phyloP scores from a whole-genome alignment of 2,329 filamentous ascomycete species.

The Talaromyces sp. region DNA sequence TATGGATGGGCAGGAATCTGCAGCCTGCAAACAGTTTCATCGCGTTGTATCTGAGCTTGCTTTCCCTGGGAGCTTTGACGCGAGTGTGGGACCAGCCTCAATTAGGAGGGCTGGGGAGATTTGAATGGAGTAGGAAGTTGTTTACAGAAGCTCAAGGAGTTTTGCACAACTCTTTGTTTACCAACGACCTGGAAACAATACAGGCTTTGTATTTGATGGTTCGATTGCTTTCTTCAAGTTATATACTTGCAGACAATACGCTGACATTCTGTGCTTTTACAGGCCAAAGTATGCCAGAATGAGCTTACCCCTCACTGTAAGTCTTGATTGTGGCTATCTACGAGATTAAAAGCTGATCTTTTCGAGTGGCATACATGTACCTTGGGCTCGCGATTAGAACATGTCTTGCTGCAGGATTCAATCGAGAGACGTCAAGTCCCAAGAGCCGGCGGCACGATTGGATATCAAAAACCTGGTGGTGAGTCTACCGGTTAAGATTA shows the following conservation, averaged over 20 bases:
- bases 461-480: conserved; percentile 46
- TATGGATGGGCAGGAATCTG: conserved; percentile 34
- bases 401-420: conserved; percentile 45
- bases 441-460: conserved; percentile 31
- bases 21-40: conserved; percentile 38
- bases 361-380: conserved; percentile 42
- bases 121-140: conserved; percentile 44
- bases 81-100: conserved; percentile 40
- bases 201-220: conserved; percentile 46
- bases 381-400: conserved; percentile 45
- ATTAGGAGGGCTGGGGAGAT: conserved; percentile 39
- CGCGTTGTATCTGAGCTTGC: conserved; percentile 43
- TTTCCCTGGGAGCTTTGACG: conserved; percentile 44
- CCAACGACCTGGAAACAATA: conserved; percentile 44
- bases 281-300: conserved; percentile 47
- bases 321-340: conserved; percentile 9
- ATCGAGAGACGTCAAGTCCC: conserved; percentile 33
- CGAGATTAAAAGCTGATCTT: not conserved
- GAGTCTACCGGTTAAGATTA: conserved; percentile 13
- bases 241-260: not conserved
- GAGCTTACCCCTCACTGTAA: conserved; percentile 44
- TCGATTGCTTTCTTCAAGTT: not conserved
- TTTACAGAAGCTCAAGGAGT: conserved; percentile 39
- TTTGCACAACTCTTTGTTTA: conserved; percentile 36
- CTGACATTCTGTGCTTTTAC: not conserved